A percentile compares a stretch with the other conserved stretches of the same genome.
These are phyloP conservation scores for Sutorius australiensis DNA, from an alignment of 768 basidiomycete genomes.

Conservation along the genomic window DNA sequence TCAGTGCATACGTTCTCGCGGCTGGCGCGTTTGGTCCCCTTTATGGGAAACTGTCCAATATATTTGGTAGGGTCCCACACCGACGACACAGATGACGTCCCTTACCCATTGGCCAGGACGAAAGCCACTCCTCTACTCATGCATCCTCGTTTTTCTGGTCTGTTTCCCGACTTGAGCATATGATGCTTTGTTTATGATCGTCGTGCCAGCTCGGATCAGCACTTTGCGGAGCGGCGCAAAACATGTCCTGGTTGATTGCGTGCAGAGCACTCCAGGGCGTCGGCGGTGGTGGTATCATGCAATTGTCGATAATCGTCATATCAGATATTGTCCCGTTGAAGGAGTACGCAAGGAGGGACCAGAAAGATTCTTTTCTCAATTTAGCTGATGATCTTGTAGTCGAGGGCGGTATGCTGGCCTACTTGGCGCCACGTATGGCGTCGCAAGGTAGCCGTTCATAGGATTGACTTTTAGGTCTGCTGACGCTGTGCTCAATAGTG, in stretches of 20 bases:
- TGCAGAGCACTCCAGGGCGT: constrained; percentile 79
- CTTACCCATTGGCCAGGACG: constrained; percentile 39
- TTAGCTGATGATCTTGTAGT: constrained; percentile 34
- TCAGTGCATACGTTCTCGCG: constrained; percentile 71
- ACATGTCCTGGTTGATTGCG: constrained; percentile 70
- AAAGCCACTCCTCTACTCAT: constrained; percentile 64
- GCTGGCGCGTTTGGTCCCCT: constrained; percentile 62
- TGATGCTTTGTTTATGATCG: not conserved
- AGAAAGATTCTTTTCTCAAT: not conserved
- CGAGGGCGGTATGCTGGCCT: constrained; percentile 76
- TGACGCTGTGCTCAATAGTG: constrained; percentile 31
- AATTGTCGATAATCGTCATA: constrained; percentile 71
- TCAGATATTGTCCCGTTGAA: constrained; percentile 78
- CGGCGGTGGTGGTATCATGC: constrained; percentile 75
- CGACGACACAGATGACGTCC: not conserved
- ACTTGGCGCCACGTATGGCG: constrained; percentile 75
- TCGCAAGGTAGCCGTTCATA: constrained; percentile 38
- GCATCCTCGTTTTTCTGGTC: constrained; percentile 66
- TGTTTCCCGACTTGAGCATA: constrained; percentile 8
- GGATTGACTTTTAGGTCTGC: not conserved
- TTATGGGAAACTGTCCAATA: constrained; percentile 74
- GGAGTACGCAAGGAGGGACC: constrained; percentile 45
- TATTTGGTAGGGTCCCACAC: constrained; percentile 29
- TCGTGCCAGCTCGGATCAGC: constrained; percentile 62
- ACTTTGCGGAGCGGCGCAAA: constrained; percentile 76